Evolutionary conservation across 2,329 filamentous ascomycete genomes (phyloP).

Genomic region (Neofusicoccum kwambonambiense): DNA sequence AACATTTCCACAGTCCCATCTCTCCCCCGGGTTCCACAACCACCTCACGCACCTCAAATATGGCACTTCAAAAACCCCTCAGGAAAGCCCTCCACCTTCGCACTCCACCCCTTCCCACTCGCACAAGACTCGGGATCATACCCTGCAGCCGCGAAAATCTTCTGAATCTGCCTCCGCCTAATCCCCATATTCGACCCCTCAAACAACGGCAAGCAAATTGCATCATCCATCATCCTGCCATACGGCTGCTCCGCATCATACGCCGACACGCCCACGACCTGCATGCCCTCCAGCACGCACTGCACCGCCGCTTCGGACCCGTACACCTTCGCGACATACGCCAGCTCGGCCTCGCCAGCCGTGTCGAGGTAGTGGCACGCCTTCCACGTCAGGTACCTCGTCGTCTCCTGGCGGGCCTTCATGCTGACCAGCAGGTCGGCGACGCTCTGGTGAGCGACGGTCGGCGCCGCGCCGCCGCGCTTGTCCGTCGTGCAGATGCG

Average conservation of each 20-base stretch:
- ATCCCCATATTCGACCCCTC: neutral
- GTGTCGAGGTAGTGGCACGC: too few species aligned
- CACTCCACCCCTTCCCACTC: neutral
- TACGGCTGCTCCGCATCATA: constrained; percentile 16
- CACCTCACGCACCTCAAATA: neutral
- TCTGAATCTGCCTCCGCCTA: neutral
- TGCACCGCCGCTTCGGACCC: constrained; percentile 52
- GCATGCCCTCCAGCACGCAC: constrained; percentile 50
- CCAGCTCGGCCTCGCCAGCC: constrained; percentile 40
- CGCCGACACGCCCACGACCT: constrained; percentile 48
- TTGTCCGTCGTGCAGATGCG: too few species aligned
- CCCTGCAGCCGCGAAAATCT: neutral
- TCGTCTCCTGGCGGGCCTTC: too few species aligned
- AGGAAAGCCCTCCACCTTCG: neutral
- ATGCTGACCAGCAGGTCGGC: too few species aligned
- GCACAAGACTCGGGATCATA: neutral
- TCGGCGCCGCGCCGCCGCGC: too few species aligned
- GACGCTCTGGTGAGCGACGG: too few species aligned
- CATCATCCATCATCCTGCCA: neutral
- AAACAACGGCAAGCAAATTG: neutral
- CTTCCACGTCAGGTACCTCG: too few species aligned
- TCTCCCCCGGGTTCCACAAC: neutral
- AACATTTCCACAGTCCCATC: too few species aligned
- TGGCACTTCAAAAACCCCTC: neutral
- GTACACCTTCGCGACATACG: constrained; percentile 52